These are phyloP conservation scores for Xylaria sp. DNA, from an alignment of 2,329 filamentous ascomycete genomes.

Conservation along the genomic window DNA sequence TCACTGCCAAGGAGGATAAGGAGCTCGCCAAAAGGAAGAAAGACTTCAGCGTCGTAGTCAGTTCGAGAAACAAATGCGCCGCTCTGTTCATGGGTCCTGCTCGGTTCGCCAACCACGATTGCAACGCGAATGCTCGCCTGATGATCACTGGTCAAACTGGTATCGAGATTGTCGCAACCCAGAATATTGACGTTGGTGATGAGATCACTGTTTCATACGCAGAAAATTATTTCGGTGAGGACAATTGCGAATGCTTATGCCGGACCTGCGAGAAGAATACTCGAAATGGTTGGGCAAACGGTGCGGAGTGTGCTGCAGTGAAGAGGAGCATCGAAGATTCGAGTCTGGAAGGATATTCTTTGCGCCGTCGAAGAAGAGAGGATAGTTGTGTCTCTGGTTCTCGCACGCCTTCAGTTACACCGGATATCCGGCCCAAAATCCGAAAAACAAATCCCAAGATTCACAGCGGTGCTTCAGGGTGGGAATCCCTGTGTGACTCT, in stretches of 20 bases:
- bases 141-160: slow-evolving; percentile 83
- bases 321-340: slow-evolving; percentile 62
- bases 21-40: slow-evolving; percentile 81
- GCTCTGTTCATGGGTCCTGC: slow-evolving; percentile 95
- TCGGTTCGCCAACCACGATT: slow-evolving; percentile 97
- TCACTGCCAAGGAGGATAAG: slow-evolving; percentile 89
- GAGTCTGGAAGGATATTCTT: slow-evolving; percentile 55
- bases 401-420: slow-evolving; percentile 62
- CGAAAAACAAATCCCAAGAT: slow-evolving; percentile 48
- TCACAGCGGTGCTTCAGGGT: slow-evolving; percentile 42
- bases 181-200: slow-evolving; percentile 83
- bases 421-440: slow-evolving; percentile 59
- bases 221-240: slow-evolving; percentile 92
- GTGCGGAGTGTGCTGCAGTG: slow-evolving; percentile 52
- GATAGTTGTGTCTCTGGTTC: slow-evolving; percentile 57
- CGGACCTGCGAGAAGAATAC: slow-evolving; percentile 78
- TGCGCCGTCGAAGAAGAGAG: slow-evolving; percentile 60
- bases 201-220: slow-evolving; percentile 98
- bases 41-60: slow-evolving; percentile 97
- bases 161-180: slow-evolving; percentile 87
- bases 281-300: slow-evolving; percentile 81
- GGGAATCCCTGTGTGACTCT: slow-evolving; percentile 46
- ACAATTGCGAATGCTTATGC: slow-evolving; percentile 95
- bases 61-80: slow-evolving; percentile 86
- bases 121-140: slow-evolving; percentile 86